Evolutionary conservation across 106 monocot species (phyloP), one percentile per base, ranked within the genome.

Genomic region (Cymbidium sinense): DNA sequence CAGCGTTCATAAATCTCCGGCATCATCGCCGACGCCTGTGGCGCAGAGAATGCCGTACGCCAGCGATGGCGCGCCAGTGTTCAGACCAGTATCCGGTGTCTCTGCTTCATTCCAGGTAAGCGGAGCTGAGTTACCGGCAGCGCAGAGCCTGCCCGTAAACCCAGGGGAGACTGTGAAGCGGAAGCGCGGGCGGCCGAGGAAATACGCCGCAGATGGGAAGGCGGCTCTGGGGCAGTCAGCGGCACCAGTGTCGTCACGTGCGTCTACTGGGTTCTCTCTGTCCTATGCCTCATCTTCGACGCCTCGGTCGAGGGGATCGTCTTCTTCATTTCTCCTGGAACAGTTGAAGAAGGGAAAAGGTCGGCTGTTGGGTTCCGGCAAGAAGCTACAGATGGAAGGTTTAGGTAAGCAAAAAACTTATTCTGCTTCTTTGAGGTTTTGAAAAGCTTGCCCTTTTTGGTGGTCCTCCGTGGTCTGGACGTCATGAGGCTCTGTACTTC

Each of bases 21-120:
- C 77, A 3, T 75, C 80, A n/a, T 70, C 80, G 50, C 86, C 78
- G 67, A 82, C 78, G 67, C 84, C 73, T 19, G 54, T 75, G 36
- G 73, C 83, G 73, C 86, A 82, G 44, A 84, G 75, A 31, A 70
- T 92, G 79, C 73, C 86, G 70, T 91, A 83, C 84, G 23, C 79
- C 29, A 30, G 88, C 8, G 95, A 91, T 29, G 92, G 89, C 44
- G 79, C 87, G 4, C 55, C 87, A 15, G 79, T 91, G n/a, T 95
- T 89, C 84, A 86, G 87, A 65, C 94, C 87, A 3, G 58, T 89
- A 17, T 62, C 72, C 17, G 31, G 62, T 35, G 70, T 15, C 30
- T 27, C 25, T 0, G 79, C 52, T 25, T 73, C 79, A 28, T 34
- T 17, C 71, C 73, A 47, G 64, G 77, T 8, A 28, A 70, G 78